Percentiles rank a stretch among this genome's conserved stretches.
phyloP scores from a whole-genome alignment of 2,329 filamentous ascomycete genomes.

The Phialocephala sp. region DNA sequence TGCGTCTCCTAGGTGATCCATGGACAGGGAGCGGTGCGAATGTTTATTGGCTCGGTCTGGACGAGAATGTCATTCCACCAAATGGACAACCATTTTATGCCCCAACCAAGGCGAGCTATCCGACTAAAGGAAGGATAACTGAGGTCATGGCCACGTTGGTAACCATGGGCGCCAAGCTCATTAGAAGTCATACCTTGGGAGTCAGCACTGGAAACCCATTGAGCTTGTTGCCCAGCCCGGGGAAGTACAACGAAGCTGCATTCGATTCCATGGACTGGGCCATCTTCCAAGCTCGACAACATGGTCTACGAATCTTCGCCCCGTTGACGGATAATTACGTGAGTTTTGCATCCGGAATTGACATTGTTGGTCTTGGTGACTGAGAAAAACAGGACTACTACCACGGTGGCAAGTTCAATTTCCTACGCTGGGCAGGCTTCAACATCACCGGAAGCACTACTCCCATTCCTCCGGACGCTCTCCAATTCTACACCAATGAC shows the following conservation, averaged over 20 bases:
- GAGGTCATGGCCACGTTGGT: constrained; percentile 53
- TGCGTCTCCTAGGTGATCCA: constrained; percentile 46
- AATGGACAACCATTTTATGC: constrained; percentile 52
- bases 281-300: constrained; percentile 51
- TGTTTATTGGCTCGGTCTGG: constrained; percentile 56
- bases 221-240: constrained; percentile 49
- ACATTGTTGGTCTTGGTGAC: background rate
- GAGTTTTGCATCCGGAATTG: constrained; percentile 17
- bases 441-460: constrained; percentile 46
- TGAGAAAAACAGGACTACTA: constrained; percentile 50
- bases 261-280: constrained; percentile 56
- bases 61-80: constrained; percentile 55
- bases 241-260: constrained; percentile 50
- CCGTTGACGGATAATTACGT: constrained; percentile 55
- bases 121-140: constrained; percentile 51
- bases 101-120: constrained; percentile 51
- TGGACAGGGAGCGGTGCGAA: constrained; percentile 56
- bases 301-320: constrained; percentile 51
- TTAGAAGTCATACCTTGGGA: constrained; percentile 53
- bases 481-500: constrained; percentile 53
- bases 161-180: constrained; percentile 52
- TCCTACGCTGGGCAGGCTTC: constrained; percentile 53
- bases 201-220: constrained; percentile 55
- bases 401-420: constrained; percentile 56
- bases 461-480: constrained; percentile 47